These are phyloP conservation scores for Pelargonium nanum DNA, from an alignment of 345 rosid species.

Conservation along the genomic window DNA sequence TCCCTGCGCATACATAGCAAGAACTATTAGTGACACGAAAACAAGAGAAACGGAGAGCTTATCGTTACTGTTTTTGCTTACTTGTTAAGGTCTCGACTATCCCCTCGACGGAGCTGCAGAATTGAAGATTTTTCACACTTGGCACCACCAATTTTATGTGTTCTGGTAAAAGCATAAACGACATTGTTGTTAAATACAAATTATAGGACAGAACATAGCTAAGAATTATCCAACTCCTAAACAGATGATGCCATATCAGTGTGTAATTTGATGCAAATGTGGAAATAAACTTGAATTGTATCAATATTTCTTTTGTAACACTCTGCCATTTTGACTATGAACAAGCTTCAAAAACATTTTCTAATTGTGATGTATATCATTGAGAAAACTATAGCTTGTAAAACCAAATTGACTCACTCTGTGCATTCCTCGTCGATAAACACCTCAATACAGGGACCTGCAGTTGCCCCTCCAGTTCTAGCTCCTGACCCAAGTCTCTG, in stretches of 20 bases:
- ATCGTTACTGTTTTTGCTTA: conserved; percentile 9
- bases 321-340: too few relatives aligned
- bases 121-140: conserved; percentile 22
- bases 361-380: too few relatives aligned
- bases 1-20: conserved; percentile 33
- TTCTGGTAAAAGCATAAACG: conserved; percentile 13
- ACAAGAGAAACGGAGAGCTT: neutral
- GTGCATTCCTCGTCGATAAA: conserved; percentile 65
- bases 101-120: conserved; percentile 28
- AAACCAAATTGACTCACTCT: conserved; percentile 38
- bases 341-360: too few relatives aligned
- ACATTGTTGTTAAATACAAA: too few relatives aligned
- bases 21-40: neutral
- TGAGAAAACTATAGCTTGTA: neutral
- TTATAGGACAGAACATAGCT: too few relatives aligned
- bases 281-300: too few relatives aligned
- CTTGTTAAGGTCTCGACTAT: conserved; percentile 35
- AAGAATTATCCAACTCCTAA: neutral
- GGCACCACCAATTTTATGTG: conserved; percentile 1
- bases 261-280: neutral
- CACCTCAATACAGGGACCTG: conserved; percentile 55
- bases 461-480: conserved; percentile 28
- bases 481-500: conserved; percentile 37
- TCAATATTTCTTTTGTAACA: too few relatives aligned
- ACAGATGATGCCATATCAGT: neutral